These are phyloP conservation scores for Erodium moschatum DNA, from an alignment of 441 rosid genomes.

Conservation along the genomic window DNA sequence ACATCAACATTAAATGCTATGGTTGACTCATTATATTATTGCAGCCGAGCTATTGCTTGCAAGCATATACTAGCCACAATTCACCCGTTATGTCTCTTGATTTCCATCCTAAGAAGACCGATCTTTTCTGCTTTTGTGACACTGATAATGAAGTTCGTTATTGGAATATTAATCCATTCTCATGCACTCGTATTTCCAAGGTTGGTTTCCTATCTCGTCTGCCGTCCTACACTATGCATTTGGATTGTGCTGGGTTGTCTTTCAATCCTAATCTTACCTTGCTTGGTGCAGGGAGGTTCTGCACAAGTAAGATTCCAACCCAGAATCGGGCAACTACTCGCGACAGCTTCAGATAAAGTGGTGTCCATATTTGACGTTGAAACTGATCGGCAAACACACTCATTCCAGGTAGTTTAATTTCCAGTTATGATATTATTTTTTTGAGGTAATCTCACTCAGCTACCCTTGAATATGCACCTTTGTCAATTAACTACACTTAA, in stretches of 20 bases:
- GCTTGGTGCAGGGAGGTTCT: slow-evolving; percentile 44
- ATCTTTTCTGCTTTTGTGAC: slow-evolving; percentile 56
- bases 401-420: slow-evolving; percentile 45
- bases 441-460: too few relatives aligned
- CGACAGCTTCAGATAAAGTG: slow-evolving; percentile 51
- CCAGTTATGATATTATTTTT: slow-evolving; percentile 13
- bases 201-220: slow-evolving; percentile 22
- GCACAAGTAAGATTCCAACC: slow-evolving; percentile 70
- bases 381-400: slow-evolving; percentile 32
- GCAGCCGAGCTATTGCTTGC: slow-evolving; percentile 50
- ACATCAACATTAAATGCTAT: background rate
- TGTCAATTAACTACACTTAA: too few relatives aligned
- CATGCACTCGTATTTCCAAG: slow-evolving; percentile 40
- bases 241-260: too few relatives aligned
- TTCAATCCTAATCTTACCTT: background rate
- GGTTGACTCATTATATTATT: background rate
- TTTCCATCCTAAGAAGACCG: slow-evolving; percentile 61
- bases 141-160: slow-evolving; percentile 43
- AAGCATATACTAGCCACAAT: slow-evolving; percentile 36
- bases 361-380: slow-evolving; percentile 57
- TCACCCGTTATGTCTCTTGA: slow-evolving; percentile 63
- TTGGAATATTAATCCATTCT: slow-evolving; percentile 42
- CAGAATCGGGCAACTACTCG: slow-evolving; percentile 45
- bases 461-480: too few relatives aligned
- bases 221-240: too few relatives aligned